phyloP scores from a whole-genome alignment of 352 stramenopile species.

The Plasmopara viticola region DNA sequence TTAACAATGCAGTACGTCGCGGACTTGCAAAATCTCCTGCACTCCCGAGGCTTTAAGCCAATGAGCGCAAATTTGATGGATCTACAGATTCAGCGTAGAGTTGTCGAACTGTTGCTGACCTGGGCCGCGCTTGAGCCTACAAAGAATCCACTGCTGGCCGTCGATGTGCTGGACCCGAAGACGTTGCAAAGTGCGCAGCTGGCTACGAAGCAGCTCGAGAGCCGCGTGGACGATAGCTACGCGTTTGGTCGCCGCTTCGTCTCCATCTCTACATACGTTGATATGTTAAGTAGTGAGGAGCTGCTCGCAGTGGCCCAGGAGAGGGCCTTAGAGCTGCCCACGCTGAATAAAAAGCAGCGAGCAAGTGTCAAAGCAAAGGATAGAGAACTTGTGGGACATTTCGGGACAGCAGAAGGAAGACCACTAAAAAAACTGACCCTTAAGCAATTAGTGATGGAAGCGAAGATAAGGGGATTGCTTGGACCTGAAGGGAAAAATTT shows the following conservation, averaged over 20 bases:
- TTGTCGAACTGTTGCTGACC: constrained; percentile 38
- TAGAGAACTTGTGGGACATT: constrained; percentile 43
- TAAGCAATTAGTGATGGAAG: constrained; percentile 54
- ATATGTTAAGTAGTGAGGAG: constrained; percentile 38
- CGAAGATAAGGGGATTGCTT: constrained; percentile 32
- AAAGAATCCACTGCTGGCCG: constrained; percentile 5
- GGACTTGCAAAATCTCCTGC: constrained; percentile 32
- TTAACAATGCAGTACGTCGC: constrained; percentile 22
- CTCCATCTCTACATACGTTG: constrained; percentile 45
- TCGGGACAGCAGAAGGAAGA: constrained; percentile 39
- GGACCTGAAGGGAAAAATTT: constrained; percentile 23
- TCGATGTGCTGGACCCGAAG: constrained; percentile 10
- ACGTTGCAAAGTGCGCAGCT: constrained; percentile 26
- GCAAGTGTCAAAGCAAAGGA: constrained; percentile 41
- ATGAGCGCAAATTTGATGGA: constrained; percentile 20
- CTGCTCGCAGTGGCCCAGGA: constrained; percentile 29
- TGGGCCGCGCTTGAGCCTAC: constrained; percentile 17
- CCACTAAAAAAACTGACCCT: constrained; percentile 52
- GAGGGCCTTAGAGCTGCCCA: constrained; percentile 21
- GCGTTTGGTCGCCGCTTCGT: constrained; percentile 61
- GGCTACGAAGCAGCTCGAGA: constrained; percentile 36
- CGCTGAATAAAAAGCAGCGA: constrained; percentile 29
- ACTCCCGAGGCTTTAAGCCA: constrained; percentile 30
- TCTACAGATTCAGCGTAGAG: constrained; percentile 36
- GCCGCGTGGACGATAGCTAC: constrained; percentile 47